Evolutionary conservation across 2,329 filamentous ascomycete genomes (phyloP).

Genomic region (Pseudovirgaria hyperparasitica): DNA sequence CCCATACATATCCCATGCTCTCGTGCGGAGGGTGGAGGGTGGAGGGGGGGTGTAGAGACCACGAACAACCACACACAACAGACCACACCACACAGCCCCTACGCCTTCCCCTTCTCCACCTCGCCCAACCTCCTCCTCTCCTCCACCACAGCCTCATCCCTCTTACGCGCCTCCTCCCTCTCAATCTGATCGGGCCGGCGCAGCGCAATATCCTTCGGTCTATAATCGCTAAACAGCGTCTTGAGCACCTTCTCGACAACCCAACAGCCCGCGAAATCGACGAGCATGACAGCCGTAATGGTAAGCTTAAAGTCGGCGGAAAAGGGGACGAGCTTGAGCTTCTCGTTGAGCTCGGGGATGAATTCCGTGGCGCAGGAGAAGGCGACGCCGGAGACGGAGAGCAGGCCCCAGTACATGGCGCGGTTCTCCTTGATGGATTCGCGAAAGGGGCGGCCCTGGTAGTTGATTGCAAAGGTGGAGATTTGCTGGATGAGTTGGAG

Average conservation of each 20-base stretch:
- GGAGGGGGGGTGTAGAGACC: no score
- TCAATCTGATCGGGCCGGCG: conserved; percentile 76
- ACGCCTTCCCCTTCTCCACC: conserved; percentile 24
- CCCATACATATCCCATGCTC: no score
- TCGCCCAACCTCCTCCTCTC: conserved; percentile 31
- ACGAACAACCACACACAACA: no score
- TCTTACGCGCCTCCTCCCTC: conserved; percentile 58
- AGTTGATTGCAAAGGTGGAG: conserved; percentile 98
- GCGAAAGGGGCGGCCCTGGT: conserved; percentile 94
- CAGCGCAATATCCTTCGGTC: conserved; percentile 83
- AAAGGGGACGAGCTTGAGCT: conserved; percentile 87
- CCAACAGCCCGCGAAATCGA: conserved; percentile 82
- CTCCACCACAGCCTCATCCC: no score
- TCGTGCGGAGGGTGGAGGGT: no score
- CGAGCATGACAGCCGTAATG: conserved; percentile 70
- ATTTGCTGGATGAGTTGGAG: conserved; percentile 98
- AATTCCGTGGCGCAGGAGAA: conserved; percentile 94
- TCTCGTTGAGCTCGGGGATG: conserved; percentile 86
- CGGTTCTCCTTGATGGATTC: conserved; percentile 91
- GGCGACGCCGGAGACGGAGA: conserved; percentile 78
- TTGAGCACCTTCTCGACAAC: conserved; percentile 80
- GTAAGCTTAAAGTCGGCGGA: conserved; percentile 76
- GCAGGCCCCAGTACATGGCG: conserved; percentile 95
- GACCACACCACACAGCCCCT: conserved; percentile 6
- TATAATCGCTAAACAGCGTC: conserved; percentile 75